phyloP scores from a whole-genome alignment of 495 filamentous ascomycete species.

The Bombardia bombarda region DNA sequence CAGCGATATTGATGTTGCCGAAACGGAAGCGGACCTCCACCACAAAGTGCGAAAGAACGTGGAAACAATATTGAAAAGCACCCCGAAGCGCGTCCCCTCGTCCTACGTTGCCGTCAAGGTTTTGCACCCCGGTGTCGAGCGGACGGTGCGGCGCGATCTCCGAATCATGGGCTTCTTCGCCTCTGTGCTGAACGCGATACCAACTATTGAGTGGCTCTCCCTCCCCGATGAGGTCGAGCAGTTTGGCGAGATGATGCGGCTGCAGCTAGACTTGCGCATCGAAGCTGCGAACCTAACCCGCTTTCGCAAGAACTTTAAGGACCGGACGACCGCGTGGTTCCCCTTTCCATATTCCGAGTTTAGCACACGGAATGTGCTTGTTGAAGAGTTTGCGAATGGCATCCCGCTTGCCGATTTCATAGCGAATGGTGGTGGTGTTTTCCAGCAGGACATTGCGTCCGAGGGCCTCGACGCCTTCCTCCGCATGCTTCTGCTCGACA shows the following conservation, averaged over 20 bases:
- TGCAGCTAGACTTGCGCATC: slow-evolving; percentile 92
- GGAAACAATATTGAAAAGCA: slow-evolving; percentile 75
- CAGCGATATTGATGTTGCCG: slow-evolving; percentile 48
- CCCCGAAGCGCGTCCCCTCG: slow-evolving; percentile 77
- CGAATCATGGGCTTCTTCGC: slow-evolving; percentile 95
- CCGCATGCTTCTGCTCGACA: slow-evolving; percentile 95
- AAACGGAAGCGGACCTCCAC: slow-evolving; percentile 46
- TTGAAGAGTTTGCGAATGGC: slow-evolving; percentile 94
- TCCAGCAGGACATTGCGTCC: slow-evolving; percentile 87
- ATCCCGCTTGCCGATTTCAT: slow-evolving; percentile 88
- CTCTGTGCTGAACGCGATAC: slow-evolving; percentile 71
- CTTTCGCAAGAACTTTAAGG: slow-evolving; percentile 86
- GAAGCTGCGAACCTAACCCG: slow-evolving; percentile 82
- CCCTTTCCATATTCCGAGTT: slow-evolving; percentile 89
- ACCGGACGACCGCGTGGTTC: slow-evolving; percentile 88
- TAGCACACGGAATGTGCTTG: slow-evolving; percentile 81
- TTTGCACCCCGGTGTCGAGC: slow-evolving; percentile 84
- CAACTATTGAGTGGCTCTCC: slow-evolving; percentile 96
- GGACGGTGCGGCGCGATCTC: slow-evolving; percentile 79
- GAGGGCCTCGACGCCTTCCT: slow-evolving; percentile 97
- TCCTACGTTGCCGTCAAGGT: slow-evolving; percentile 96
- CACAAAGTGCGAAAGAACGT: slow-evolving; percentile 72
- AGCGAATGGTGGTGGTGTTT: slow-evolving; percentile 82
- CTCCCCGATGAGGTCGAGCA: slow-evolving; percentile 89
- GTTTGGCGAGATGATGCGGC: slow-evolving; percentile 97